These are phyloP conservation scores for Suhomyces coccinellae DNA, from an alignment of 1,139 yeast genomes.

Conservation along the genomic window DNA sequence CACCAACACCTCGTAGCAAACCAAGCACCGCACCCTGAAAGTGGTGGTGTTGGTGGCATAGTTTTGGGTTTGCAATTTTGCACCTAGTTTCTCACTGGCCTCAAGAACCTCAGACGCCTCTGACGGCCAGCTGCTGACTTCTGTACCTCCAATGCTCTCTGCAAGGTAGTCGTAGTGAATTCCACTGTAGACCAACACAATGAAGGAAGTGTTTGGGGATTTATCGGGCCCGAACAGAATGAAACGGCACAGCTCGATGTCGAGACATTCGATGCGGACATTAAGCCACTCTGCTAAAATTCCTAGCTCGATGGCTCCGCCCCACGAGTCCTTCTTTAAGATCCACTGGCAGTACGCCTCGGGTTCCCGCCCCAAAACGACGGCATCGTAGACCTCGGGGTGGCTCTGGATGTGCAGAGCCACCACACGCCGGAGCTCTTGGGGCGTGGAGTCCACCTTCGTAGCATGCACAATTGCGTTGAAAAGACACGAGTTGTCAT, in stretches of 20 bases:
- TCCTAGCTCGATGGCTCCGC: constrained; percentile 80
- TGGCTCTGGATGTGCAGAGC: constrained; percentile 46
- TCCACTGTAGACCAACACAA: constrained; percentile 65
- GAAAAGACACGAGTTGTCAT: constrained; percentile 80
- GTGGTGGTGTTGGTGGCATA: constrained; percentile 68
- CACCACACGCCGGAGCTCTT: constrained; percentile 48
- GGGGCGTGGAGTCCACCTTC: constrained; percentile 33
- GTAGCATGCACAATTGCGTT: constrained; percentile 63
- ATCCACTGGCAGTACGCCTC: constrained; percentile 65
- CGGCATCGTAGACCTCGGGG: constrained; percentile 52
- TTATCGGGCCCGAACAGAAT: constrained; percentile 55
- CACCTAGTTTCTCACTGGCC: constrained; percentile 44
- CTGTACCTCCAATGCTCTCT: constrained; percentile 27
- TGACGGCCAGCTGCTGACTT: constrained; percentile 19
- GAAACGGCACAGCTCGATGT: constrained; percentile 62
- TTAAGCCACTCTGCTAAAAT: constrained; percentile 58
- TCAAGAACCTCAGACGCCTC: constrained; percentile 28
- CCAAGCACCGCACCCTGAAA: constrained; percentile 58
- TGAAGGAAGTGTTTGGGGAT: constrained; percentile 36
- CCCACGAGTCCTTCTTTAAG: constrained; percentile 65
- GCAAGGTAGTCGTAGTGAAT: constrained; percentile 70
- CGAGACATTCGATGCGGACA: constrained; percentile 61
- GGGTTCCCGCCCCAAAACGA: constrained; percentile 56
- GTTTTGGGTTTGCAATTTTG: constrained; percentile 49
- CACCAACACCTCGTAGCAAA: constrained; percentile 51